Percentiles rank a stretch among this genome's conserved stretches.
These are phyloP conservation scores for Hypoxylon fuscum DNA, from an alignment of 495 filamentous ascomycete genomes.

Conservation along the genomic window DNA sequence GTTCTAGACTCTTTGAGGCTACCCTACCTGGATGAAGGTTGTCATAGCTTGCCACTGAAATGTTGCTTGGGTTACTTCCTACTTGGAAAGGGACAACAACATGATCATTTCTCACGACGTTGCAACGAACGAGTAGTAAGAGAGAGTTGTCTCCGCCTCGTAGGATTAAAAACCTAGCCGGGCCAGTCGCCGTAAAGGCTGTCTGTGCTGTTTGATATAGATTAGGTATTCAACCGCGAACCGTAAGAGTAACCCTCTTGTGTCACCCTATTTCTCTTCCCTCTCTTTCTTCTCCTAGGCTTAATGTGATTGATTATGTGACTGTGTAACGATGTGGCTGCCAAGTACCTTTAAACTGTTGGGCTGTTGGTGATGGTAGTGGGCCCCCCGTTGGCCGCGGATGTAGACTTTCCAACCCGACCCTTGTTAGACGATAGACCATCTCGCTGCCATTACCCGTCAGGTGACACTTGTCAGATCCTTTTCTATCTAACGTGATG, in stretches of 20 bases:
- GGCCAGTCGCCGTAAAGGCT: slow-evolving; percentile 21
- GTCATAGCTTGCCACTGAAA: slow-evolving; percentile 12
- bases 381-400: slow-evolving; percentile 35
- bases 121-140: neutral
- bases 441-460: slow-evolving; percentile 41
- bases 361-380: slow-evolving; percentile 28
- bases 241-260: slow-evolving; percentile 8
- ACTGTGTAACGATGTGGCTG: slow-evolving; percentile 39
- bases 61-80: slow-evolving; percentile 10
- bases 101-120: neutral
- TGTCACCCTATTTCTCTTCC: slow-evolving; percentile 15
- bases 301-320: slow-evolving; percentile 35
- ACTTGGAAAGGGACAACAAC: neutral
- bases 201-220: slow-evolving; percentile 18
- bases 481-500: slow-evolving; percentile 34
- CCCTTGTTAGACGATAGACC: slow-evolving; percentile 36
- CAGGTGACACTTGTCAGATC: slow-evolving; percentile 44
- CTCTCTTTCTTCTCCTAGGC: too few relatives aligned
- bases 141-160: neutral
- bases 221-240: slow-evolving; percentile 27
- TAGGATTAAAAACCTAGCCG: slow-evolving; percentile 28
- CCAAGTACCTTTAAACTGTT: slow-evolving; percentile 28
- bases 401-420: slow-evolving; percentile 44
- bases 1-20: slow-evolving; percentile 25
- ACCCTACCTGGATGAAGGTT: slow-evolving; percentile 16